Evolutionary conservation across 192 early-diverging fungal species (phyloP).

Genomic region (Neocallimastix lanati): DNA sequence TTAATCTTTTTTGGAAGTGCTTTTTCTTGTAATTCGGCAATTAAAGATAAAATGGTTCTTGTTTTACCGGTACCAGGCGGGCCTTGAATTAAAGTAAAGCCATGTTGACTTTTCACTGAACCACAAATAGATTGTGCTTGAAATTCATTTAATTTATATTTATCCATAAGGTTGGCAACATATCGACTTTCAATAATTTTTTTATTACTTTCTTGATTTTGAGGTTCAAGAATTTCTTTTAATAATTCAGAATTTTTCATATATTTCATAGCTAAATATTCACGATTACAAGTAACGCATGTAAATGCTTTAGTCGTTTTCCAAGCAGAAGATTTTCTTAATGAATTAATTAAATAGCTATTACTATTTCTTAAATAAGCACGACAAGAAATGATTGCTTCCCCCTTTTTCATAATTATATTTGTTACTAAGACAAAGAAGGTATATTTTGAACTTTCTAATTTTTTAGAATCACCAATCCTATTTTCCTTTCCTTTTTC

Average conservation of each 20-base stretch:
- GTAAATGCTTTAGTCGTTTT: slow-evolving; percentile 21
- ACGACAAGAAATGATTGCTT: neutral
- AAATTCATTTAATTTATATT: slow-evolving; percentile 67
- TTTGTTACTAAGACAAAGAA: neutral
- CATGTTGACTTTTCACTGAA: slow-evolving; percentile 37
- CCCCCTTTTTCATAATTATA: neutral
- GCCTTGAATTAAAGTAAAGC: slow-evolving; percentile 81
- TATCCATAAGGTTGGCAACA: slow-evolving; percentile 20
- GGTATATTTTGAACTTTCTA: neutral
- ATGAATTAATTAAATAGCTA: neutral
- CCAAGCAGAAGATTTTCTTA: slow-evolving; percentile 5
- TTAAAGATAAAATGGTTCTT: slow-evolving; percentile 70
- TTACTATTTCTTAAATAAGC: neutral
- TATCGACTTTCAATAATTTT: slow-evolving; percentile 15
- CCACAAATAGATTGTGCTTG: slow-evolving; percentile 70
- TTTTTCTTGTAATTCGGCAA: slow-evolving; percentile 42
- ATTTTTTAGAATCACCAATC: too few species aligned
- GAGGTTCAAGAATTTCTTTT: slow-evolving; percentile 42
- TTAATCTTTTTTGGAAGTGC: slow-evolving; percentile 13
- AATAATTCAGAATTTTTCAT: slow-evolving; percentile 40
- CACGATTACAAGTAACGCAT: slow-evolving; percentile 59
- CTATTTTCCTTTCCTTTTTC: too few species aligned
- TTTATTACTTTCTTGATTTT: slow-evolving; percentile 4
- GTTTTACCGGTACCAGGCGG: slow-evolving; percentile 63
- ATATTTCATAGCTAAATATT: slow-evolving; percentile 57